Evolutionary conservation across 2,329 filamentous ascomycete genomes (phyloP).

Genomic region (Fusarium sp.): DNA sequence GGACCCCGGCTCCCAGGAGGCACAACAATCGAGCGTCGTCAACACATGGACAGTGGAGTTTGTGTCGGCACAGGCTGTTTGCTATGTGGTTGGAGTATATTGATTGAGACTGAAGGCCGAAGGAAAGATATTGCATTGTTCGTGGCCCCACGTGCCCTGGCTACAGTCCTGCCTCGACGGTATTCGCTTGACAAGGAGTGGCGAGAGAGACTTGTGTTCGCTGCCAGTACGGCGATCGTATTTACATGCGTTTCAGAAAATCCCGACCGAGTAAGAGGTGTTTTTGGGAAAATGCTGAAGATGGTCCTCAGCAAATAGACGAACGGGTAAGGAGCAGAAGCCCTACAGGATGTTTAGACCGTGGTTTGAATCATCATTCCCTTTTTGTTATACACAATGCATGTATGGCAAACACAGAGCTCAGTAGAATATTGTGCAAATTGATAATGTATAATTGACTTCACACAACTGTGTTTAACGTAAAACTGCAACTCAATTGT

Average conservation of each 20-base stretch:
- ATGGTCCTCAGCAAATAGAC: constrained; percentile 58
- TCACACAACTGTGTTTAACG: neutral
- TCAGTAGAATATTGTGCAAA: neutral
- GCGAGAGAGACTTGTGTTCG: constrained; percentile 75
- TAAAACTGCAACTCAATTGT: constrained; percentile 11
- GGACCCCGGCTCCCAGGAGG: constrained; percentile 75
- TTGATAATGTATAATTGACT: constrained; percentile 30
- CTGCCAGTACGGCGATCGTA: constrained; percentile 75
- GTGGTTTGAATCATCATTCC: neutral
- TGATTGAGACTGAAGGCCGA: constrained; percentile 74
- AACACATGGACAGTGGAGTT: constrained; percentile 69
- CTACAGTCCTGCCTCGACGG: constrained; percentile 77
- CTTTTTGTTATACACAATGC: neutral
- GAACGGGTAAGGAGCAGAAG: neutral
- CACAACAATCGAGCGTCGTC: constrained; percentile 56
- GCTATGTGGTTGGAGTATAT: constrained; percentile 84
- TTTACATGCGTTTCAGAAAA: constrained; percentile 75
- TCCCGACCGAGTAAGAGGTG: constrained; percentile 71
- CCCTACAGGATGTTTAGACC: neutral
- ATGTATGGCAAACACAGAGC: neutral
- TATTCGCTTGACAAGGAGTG: constrained; percentile 73
- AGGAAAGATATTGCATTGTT: constrained; percentile 83
- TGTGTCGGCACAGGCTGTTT: constrained; percentile 79
- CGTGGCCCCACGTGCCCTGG: constrained; percentile 81
- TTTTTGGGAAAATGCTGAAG: constrained; percentile 71